Percentiles rank a stretch among this genome's conserved stretches.
These are phyloP conservation scores for Naganishia vaughanmartiniae DNA, from an alignment of 768 basidiomycete species.

Conservation along the genomic window DNA sequence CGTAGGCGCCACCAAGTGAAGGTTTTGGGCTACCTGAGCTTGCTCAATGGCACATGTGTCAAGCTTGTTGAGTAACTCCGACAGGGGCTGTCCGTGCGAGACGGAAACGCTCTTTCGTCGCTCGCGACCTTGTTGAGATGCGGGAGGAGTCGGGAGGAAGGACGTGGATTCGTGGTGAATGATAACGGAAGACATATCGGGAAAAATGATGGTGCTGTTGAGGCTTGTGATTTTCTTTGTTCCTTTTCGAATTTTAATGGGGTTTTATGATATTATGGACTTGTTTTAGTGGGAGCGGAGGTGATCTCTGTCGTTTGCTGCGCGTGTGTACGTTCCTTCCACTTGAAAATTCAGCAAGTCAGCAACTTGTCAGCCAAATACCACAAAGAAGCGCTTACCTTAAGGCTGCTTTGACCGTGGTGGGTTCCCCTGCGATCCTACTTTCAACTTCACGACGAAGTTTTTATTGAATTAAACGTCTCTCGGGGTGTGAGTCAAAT, in stretches of 20 bases:
- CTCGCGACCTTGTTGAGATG: slow-evolving; percentile 20
- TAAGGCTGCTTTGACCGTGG: slow-evolving; percentile 10
- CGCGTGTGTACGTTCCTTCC: slow-evolving; percentile 3
- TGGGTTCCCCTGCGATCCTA: slow-evolving; percentile 13
- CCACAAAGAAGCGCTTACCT: background rate
- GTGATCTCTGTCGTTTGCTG: slow-evolving; percentile 10
- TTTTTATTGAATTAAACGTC: slow-evolving; percentile 13
- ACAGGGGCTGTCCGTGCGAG: slow-evolving; percentile 25
- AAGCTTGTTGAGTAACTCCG: slow-evolving; percentile 28
- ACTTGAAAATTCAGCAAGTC: background rate
- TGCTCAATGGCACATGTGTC: slow-evolving; percentile 8
- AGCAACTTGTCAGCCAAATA: background rate
- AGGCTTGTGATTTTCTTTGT: background rate
- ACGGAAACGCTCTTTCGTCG: slow-evolving; percentile 1
- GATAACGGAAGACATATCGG: slow-evolving; percentile 12
- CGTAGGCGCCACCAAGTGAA: slow-evolving; percentile 7
- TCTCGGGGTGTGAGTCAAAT: slow-evolving; percentile 25
- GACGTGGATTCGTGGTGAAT: slow-evolving; percentile 10
- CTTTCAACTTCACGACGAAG: slow-evolving; percentile 2
- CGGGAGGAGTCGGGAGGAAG: slow-evolving; percentile 16
- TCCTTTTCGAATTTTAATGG: background rate
- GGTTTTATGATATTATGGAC: background rate
- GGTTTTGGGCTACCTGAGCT: background rate
- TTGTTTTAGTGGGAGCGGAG: background rate
- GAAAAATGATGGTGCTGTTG: slow-evolving; percentile 3